phyloP scores from a whole-genome alignment of 352 stramenopile genomes.

The Pythium aphanidermatum region DNA sequence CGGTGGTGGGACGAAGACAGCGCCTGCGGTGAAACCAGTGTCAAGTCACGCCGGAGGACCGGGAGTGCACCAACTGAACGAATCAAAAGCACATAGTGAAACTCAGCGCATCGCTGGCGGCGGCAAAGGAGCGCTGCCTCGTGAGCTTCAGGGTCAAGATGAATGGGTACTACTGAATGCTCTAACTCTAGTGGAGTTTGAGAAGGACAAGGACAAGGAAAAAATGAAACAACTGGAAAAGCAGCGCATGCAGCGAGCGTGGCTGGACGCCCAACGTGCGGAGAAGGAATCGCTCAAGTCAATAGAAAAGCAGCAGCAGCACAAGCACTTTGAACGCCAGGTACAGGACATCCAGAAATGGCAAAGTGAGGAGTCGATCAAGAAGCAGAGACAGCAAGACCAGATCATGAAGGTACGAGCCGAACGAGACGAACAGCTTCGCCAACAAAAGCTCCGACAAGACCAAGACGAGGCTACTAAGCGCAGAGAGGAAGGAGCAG shows the following conservation, averaged over 20 bases:
- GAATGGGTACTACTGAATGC: conserved; percentile 75
- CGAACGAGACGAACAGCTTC: conserved; percentile 57
- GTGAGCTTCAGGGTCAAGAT: conserved; percentile 40
- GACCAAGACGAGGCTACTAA: conserved; percentile 27
- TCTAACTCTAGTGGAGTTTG: conserved; percentile 64
- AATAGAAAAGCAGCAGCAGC: conserved; percentile 27
- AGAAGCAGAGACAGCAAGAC: conserved; percentile 42
- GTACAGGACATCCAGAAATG: conserved; percentile 42
- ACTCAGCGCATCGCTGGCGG: too few species aligned
- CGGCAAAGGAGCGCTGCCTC: too few species aligned
- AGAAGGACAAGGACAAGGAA: conserved; percentile 47
- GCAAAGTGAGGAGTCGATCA: conserved; percentile 39
- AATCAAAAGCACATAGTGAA: conserved; percentile 1
- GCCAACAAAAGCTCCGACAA: conserved; percentile 34
- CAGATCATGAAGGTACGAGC: conserved; percentile 42
- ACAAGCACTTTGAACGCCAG: conserved; percentile 36
- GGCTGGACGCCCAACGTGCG: conserved; percentile 47
- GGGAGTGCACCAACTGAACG: conserved; percentile 13
- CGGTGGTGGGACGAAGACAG: background rate
- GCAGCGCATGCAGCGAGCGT: conserved; percentile 52
- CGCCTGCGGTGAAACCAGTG: conserved; percentile 1
- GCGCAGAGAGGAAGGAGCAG: conserved; percentile 37
- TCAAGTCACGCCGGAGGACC: conserved; percentile 3
- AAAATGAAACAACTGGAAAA: conserved; percentile 36
- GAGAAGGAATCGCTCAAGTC: conserved; percentile 35